Evolutionary conservation across 768 basidiomycete species (phyloP).

Genomic region (Lactarius sp.): DNA sequence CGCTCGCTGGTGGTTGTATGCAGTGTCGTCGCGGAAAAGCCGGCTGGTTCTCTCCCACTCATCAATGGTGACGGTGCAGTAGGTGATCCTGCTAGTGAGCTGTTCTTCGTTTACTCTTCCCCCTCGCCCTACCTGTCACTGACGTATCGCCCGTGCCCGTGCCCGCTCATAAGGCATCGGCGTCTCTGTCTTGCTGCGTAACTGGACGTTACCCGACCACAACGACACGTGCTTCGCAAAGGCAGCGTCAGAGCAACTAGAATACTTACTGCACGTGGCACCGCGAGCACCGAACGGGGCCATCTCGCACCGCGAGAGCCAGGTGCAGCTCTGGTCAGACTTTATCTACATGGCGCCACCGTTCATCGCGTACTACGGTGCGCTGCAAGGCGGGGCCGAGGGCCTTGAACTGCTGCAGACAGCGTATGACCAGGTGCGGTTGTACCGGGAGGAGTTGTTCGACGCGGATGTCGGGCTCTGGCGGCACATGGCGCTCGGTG

Average conservation of each 20-base stretch:
- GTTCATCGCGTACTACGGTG: conserved; percentile 63
- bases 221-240: conserved; percentile 33
- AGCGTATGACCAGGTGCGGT: conserved; percentile 51
- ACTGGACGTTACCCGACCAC: conserved; percentile 43
- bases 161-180: conserved; percentile 40
- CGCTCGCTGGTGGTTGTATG: background rate
- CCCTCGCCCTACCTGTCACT: background rate
- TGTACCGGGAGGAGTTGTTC: conserved; percentile 50
- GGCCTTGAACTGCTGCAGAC: conserved; percentile 38
- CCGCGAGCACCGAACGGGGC: conserved; percentile 49
- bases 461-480: conserved; percentile 45
- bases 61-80: conserved; percentile 47
- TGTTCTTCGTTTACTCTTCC: background rate
- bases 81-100: conserved; percentile 56
- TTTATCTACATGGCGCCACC: conserved; percentile 61
- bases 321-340: conserved; percentile 57
- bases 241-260: conserved; percentile 45
- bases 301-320: conserved; percentile 50
- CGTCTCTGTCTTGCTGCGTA: conserved; percentile 47
- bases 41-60: conserved; percentile 37
- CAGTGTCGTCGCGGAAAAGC: conserved; percentile 39
- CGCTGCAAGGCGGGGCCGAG: conserved; percentile 35
- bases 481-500: conserved; percentile 51
- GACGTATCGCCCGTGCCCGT: background rate
- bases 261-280: conserved; percentile 42